Percentiles rank a stretch among this genome's conserved stretches.
Evolutionary conservation across 1,284 basidiomycete genomes (phyloP).

Genomic region (Pholiota adiposa): DNA sequence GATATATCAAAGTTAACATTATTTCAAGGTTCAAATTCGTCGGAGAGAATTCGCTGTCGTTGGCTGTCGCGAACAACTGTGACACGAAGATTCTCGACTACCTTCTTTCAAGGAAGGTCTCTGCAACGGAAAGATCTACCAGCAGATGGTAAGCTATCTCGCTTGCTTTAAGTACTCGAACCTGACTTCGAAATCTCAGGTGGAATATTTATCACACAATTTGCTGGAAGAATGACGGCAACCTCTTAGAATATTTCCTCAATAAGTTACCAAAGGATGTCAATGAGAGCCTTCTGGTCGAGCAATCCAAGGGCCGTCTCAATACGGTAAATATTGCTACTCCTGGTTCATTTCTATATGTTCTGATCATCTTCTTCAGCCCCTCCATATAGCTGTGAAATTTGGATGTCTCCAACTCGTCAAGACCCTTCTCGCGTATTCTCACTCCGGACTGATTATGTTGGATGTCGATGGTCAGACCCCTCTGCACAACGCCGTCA

Average conservation of each 20-base stretch:
- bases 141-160: slow-evolving; percentile 42
- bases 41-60: slow-evolving; percentile 46
- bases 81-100: slow-evolving; percentile 48
- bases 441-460: slow-evolving; percentile 35
- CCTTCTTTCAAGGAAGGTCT: slow-evolving; percentile 49
- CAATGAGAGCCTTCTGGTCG: slow-evolving; percentile 43
- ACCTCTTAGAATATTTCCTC: slow-evolving; percentile 46
- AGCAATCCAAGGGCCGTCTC: slow-evolving; percentile 45
- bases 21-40: slow-evolving; percentile 46
- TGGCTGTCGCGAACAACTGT: slow-evolving; percentile 40
- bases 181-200: slow-evolving; percentile 32
- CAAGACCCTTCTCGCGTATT: slow-evolving; percentile 40
- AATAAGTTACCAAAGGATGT: slow-evolving; percentile 52
- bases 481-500: slow-evolving; percentile 51
- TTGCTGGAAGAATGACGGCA: slow-evolving; percentile 30
- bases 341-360: not conserved
- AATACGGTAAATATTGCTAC: slow-evolving; percentile 45
- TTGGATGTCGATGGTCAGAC: slow-evolving; percentile 49
- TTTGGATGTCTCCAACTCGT: slow-evolving; percentile 29
- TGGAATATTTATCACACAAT: slow-evolving; percentile 61
- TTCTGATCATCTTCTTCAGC: slow-evolving; percentile 34
- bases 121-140: slow-evolving; percentile 45
- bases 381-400: slow-evolving; percentile 52
- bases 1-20: not conserved
- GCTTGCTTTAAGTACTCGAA: not conserved